A percentile compares a stretch with the other conserved stretches of the same genome.
phyloP scores from a whole-genome alignment of 768 basidiomycete genomes.

The Lactarius pseudohatsudake region DNA sequence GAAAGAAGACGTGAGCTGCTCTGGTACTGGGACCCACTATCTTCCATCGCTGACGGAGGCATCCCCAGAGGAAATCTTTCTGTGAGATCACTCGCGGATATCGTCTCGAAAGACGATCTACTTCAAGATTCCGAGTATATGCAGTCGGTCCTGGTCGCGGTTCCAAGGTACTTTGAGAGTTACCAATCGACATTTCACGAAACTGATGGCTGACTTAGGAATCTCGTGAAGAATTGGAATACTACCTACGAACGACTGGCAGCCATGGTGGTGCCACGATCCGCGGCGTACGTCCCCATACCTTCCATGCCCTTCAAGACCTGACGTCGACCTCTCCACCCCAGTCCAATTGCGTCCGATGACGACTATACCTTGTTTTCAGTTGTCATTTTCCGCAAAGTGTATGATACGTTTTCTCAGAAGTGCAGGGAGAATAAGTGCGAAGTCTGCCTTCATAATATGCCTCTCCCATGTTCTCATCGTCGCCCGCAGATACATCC shows the following conservation, averaged over 20 bases:
- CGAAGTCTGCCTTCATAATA: constrained; percentile 30
- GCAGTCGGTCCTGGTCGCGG: constrained; percentile 89
- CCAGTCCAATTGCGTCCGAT: constrained; percentile 75
- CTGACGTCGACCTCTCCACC: constrained; percentile 14
- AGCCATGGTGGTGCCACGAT: constrained; percentile 90
- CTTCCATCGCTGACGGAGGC: constrained; percentile 18
- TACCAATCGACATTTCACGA: not conserved
- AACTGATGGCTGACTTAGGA: constrained; percentile 45
- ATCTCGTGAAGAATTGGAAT: constrained; percentile 84
- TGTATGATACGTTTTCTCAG: constrained; percentile 90
- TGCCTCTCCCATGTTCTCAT: not conserved
- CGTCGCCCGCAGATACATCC: constrained; percentile 65
- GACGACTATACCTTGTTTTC: constrained; percentile 85
- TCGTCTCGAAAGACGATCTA: constrained; percentile 80
- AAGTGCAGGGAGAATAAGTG: constrained; percentile 96
- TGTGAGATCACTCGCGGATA: constrained; percentile 78
- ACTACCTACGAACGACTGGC: constrained; percentile 84
- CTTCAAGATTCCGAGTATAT: constrained; percentile 90
- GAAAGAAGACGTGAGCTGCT: constrained; percentile 82
- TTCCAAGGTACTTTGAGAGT: constrained; percentile 71
- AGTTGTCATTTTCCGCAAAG: constrained; percentile 86
- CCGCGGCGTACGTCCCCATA: constrained; percentile 62
- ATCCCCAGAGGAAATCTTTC: constrained; percentile 86
- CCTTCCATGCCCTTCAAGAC: not conserved
- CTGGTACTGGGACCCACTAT: constrained; percentile 21